A percentile compares a stretch with the other conserved stretches of the same genome.
phyloP scores from a whole-genome alignment of 179 eudicot genomes.

The Silene noctiflora region DNA sequence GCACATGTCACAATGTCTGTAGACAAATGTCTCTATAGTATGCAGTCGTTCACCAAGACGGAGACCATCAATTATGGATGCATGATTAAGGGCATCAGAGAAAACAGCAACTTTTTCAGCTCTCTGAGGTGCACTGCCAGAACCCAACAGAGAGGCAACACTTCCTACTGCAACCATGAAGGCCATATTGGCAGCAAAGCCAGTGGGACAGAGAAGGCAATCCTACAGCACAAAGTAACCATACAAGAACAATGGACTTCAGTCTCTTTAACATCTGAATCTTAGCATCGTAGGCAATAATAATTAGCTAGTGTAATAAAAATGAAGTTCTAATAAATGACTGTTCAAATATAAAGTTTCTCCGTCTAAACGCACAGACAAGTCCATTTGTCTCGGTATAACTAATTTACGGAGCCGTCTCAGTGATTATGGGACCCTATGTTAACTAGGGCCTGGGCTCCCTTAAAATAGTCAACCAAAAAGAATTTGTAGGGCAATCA shows the following conservation, averaged over 20 bases:
- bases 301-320: conserved; percentile 2
- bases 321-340: neutral
- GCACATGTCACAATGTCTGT: conserved; percentile 82
- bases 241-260: conserved; percentile 9
- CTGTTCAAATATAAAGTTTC: neutral
- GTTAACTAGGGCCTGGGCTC: neutral
- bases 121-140: conserved; percentile 42
- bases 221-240: conserved; percentile 58
- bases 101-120: conserved; percentile 76
- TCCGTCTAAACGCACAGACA: neutral
- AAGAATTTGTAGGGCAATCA: neutral
- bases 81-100: conserved; percentile 94
- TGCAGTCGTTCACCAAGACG: conserved; percentile 84
- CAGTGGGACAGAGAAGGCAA: conserved; percentile 99
- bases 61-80: conserved; percentile 93
- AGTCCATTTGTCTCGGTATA: neutral
- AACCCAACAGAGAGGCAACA: conserved; percentile 60
- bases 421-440: neutral
- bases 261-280: neutral
- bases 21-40: conserved; percentile 61
- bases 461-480: neutral
- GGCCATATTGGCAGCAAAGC: conserved; percentile 97
- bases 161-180: conserved; percentile 83
- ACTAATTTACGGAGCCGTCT: neutral
- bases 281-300: neutral